phyloP scores from a whole-genome alignment of 2,329 filamentous ascomycete species.

The Pseudocercospora cruenta region DNA sequence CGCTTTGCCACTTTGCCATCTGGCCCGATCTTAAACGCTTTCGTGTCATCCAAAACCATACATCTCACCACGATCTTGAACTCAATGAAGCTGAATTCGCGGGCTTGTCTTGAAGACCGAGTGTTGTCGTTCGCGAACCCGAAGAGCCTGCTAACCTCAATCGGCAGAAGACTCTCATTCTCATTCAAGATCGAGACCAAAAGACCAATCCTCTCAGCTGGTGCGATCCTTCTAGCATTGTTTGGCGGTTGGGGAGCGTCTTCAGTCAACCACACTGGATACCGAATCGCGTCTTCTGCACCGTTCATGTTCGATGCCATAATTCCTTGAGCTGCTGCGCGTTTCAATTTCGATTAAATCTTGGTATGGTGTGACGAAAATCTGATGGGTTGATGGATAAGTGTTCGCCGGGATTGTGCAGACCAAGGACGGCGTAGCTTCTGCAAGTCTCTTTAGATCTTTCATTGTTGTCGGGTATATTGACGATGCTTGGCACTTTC shows the following conservation, averaged over 20 bases:
- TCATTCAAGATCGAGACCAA: neutral
- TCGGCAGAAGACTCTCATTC: neutral
- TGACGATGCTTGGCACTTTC: too few species aligned
- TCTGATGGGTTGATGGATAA: too few species aligned
- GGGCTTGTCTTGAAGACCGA: neutral
- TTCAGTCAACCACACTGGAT: constrained; percentile 6
- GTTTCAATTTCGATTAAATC: neutral
- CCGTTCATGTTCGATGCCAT: neutral
- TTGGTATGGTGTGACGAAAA: too few species aligned
- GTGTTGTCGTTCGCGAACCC: neutral
- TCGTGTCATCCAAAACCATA: neutral
- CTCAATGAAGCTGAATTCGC: constrained; percentile 4
- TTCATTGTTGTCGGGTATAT: too few species aligned
- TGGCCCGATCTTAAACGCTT: neutral
- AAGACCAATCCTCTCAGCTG: neutral
- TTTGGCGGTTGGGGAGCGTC: neutral
- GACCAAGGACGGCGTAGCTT: too few species aligned
- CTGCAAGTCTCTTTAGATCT: too few species aligned
- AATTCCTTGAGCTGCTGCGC: neutral
- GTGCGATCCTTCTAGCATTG: neutral
- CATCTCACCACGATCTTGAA: constrained; percentile 9
- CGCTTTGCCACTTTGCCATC: neutral
- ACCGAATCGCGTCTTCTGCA: neutral
- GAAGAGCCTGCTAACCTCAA: neutral
- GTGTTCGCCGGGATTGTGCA: too few species aligned